phyloP scores from a whole-genome alignment of 495 filamentous ascomycete genomes.

The Saxophila tyrrhenica region DNA sequence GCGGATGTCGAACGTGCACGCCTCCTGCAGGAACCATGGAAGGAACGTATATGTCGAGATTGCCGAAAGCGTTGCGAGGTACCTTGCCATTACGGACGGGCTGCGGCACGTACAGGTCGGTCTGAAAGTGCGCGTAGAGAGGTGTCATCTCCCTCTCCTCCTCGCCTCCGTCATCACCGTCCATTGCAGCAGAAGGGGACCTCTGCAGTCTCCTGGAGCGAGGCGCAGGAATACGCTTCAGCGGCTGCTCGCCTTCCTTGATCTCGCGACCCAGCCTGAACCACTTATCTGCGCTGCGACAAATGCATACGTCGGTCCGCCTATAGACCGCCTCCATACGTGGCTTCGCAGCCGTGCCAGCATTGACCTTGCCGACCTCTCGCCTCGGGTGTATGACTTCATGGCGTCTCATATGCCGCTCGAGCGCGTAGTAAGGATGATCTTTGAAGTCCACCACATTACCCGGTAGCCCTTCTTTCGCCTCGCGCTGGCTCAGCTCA shows the following conservation, averaged over 20 bases:
- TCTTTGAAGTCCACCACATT: constrained; percentile 87
- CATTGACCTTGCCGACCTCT: constrained; percentile 63
- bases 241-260: constrained; percentile 58
- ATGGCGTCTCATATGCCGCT: constrained; percentile 73
- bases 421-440: constrained; percentile 81
- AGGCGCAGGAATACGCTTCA: constrained; percentile 51
- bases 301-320: constrained; percentile 63
- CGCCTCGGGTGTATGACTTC: constrained; percentile 66
- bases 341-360: constrained; percentile 47
- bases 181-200: constrained; percentile 4
- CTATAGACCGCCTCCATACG: constrained; percentile 63
- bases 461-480: constrained; percentile 74
- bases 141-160: constrained; percentile 34
- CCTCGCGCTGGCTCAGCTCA: constrained; percentile 58
- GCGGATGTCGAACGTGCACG: constrained; percentile 53
- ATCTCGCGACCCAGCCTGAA: constrained; percentile 74
- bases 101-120: constrained; percentile 59
- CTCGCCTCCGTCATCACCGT: constrained; percentile 22
- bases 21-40: constrained; percentile 85
- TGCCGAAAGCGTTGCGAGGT: constrained; percentile 78
- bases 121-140: constrained; percentile 68
- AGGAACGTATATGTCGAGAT: constrained; percentile 82
- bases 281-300: constrained; percentile 73
- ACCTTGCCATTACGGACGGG: constrained; percentile 63
- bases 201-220: constrained; percentile 23